Percentiles rank a stretch among this genome's conserved stretches.
phyloP scores from a whole-genome alignment of 768 basidiomycete genomes.

The Leccinum disarticulatum region DNA sequence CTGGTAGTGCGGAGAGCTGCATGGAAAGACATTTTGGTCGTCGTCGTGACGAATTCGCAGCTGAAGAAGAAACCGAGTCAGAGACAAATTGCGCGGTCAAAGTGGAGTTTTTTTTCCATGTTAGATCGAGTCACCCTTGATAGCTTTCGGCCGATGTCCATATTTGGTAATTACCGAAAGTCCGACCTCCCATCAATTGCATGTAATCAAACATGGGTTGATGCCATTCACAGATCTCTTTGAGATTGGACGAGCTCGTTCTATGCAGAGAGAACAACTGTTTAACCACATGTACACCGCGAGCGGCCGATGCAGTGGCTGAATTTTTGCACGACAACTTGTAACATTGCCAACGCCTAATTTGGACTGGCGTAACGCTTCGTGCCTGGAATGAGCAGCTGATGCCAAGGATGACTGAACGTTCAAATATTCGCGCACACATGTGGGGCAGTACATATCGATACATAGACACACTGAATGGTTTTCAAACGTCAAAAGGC shows the following conservation, averaged over 20 bases:
- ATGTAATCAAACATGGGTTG: neutral
- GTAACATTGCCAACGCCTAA: neutral
- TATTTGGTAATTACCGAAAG: slow-evolving; percentile 20
- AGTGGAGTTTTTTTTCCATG: slow-evolving; percentile 6
- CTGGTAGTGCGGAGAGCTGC: slow-evolving; percentile 43
- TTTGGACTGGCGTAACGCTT: neutral
- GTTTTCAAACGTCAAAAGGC: neutral
- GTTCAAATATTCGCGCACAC: neutral
- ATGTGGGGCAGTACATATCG: neutral
- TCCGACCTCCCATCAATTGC: slow-evolving; percentile 14
- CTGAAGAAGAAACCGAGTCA: slow-evolving; percentile 5
- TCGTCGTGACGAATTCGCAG: slow-evolving; percentile 18
- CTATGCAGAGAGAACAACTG: too few species aligned
- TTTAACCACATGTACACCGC: too few species aligned
- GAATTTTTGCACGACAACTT: neutral
- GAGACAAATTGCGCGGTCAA: slow-evolving; percentile 2
- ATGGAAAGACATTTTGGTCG: slow-evolving; percentile 41
- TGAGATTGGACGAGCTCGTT: neutral
- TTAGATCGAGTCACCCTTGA: slow-evolving; percentile 22
- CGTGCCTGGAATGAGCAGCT: neutral
- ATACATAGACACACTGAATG: neutral
- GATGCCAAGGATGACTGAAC: neutral
- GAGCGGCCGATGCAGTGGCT: neutral
- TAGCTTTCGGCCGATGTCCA: slow-evolving; percentile 27
- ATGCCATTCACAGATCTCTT: too few species aligned